Evolutionary conservation across 768 basidiomycete species (phyloP).

Genomic region (Filobasidium floriforme): DNA sequence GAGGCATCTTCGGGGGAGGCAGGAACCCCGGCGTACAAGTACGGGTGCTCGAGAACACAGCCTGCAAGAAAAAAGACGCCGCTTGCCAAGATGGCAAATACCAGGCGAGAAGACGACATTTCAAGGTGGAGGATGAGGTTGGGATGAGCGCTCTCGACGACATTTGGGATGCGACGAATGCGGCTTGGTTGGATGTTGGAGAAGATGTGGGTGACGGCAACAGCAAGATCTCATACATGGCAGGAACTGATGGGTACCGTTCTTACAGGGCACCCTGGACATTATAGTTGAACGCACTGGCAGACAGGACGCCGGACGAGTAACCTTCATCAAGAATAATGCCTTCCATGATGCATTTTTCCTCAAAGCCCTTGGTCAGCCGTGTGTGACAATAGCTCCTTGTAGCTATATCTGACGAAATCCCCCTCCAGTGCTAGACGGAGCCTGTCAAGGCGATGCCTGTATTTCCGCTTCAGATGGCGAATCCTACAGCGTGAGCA

Average conservation of each 20-base stretch:
- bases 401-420: background rate
- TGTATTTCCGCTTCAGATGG: slow-evolving; percentile 61
- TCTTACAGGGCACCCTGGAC: slow-evolving; percentile 70
- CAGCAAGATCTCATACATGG: background rate
- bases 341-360: slow-evolving; percentile 99
- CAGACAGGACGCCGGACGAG: slow-evolving; percentile 49
- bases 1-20: slow-evolving; percentile 37
- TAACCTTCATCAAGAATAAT: slow-evolving; percentile 88
- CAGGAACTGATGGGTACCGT: background rate
- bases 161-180: slow-evolving; percentile 69
- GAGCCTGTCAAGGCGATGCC: slow-evolving; percentile 69
- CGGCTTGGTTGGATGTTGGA: slow-evolving; percentile 81
- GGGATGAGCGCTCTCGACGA: slow-evolving; percentile 57
- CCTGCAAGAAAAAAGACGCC: slow-evolving; percentile 38
- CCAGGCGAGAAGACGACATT: slow-evolving; percentile 56
- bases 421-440: slow-evolving; percentile 67
- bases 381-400: background rate
- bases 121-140: slow-evolving; percentile 51
- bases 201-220: slow-evolving; percentile 66
- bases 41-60: slow-evolving; percentile 38
- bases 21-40: slow-evolving; percentile 32
- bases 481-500: slow-evolving; percentile 63
- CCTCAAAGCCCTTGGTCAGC: slow-evolving; percentile 83
- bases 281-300: slow-evolving; percentile 84
- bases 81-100: slow-evolving; percentile 22